Evolutionary conservation across 345 rosid species (phyloP).

Genomic region (Citrus maxima): DNA sequence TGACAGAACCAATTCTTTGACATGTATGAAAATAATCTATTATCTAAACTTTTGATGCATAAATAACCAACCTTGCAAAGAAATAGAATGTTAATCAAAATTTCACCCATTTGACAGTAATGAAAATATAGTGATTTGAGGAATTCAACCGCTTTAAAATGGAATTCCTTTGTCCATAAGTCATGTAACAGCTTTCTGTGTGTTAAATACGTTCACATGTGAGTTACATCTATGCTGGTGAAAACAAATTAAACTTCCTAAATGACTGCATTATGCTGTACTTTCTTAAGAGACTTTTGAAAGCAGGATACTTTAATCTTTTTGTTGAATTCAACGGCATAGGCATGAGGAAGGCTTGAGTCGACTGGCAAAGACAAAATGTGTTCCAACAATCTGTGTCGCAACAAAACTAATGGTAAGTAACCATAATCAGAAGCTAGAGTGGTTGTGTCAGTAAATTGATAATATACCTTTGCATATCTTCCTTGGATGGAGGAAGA

Average conservation of each 20-base stretch:
- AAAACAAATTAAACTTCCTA: not conserved
- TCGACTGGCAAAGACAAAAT: conserved; percentile 69
- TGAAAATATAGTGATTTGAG: not conserved
- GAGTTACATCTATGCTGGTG: not conserved
- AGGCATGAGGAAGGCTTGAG: conserved; percentile 58
- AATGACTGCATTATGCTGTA: not conserved
- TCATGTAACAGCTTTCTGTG: not conserved
- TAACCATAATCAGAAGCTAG: conserved; percentile 14
- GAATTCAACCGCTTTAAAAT: not conserved
- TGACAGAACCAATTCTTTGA: not conserved
- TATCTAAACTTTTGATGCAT: not conserved
- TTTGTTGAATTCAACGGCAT: conserved; percentile 60
- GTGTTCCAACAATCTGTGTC: conserved; percentile 74
- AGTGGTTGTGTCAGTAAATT: not conserved
- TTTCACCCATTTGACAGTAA: not conserved
- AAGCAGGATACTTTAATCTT: conserved; percentile 66
- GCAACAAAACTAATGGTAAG: not conserved
- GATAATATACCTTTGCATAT: conserved; percentile 51
- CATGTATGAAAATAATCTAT: not conserved
- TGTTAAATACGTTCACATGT: not conserved
- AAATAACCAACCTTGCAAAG: not conserved
- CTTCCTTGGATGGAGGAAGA: conserved; percentile 77
- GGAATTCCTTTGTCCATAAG: not conserved
- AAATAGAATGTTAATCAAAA: not conserved
- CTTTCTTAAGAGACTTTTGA: not conserved